Conservation (phyloP, 805 yeast genomes). For the Candida verbasci region DNA sequence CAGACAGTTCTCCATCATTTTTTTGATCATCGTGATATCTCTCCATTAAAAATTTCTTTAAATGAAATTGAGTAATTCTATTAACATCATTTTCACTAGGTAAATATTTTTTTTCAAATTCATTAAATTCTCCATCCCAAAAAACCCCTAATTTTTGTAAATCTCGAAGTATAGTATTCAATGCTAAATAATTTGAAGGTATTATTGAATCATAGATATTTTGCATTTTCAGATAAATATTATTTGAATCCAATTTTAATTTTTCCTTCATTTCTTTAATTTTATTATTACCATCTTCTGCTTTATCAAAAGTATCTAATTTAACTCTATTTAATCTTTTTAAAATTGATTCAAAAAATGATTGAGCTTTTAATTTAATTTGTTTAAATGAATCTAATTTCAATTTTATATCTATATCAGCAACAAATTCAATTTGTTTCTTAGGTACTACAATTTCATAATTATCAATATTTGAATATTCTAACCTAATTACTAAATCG, state of each 20-base stretch:
- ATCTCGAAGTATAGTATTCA: constrained; percentile 65
- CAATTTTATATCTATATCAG: constrained; percentile 61
- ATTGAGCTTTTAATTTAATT: constrained; percentile 48
- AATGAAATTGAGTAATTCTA: constrained; percentile 81
- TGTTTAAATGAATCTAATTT: constrained; percentile 59
- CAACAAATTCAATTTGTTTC: constrained; percentile 65
- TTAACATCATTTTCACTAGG: constrained; percentile 94
- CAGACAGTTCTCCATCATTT: not conserved
- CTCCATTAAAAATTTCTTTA: constrained; percentile 68
- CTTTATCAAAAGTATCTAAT: constrained; percentile 63
- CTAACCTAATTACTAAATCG: constrained; percentile 74
- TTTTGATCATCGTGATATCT: constrained; percentile 21
- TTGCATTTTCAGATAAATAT: constrained; percentile 43
- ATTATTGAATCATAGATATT: constrained; percentile 50
- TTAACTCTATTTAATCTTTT: constrained; percentile 74
- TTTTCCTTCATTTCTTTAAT: constrained; percentile 54
- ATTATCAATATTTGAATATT: constrained; percentile 69
- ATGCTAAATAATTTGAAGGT: constrained; percentile 62
- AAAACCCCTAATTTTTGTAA: constrained; percentile 77
- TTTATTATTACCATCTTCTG: constrained; percentile 60
- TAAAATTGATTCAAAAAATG: constrained; percentile 69
- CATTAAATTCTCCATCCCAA: constrained; percentile 83
- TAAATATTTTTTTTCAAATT: constrained; percentile 70
- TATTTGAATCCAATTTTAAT: constrained; percentile 47
- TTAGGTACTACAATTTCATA: constrained; percentile 78